A percentile compares a stretch with the other conserved stretches of the same genome.
These are phyloP conservation scores for Phytomonas serpens DNA, from an alignment of 208 protist genomes.

Conservation along the genomic window DNA sequence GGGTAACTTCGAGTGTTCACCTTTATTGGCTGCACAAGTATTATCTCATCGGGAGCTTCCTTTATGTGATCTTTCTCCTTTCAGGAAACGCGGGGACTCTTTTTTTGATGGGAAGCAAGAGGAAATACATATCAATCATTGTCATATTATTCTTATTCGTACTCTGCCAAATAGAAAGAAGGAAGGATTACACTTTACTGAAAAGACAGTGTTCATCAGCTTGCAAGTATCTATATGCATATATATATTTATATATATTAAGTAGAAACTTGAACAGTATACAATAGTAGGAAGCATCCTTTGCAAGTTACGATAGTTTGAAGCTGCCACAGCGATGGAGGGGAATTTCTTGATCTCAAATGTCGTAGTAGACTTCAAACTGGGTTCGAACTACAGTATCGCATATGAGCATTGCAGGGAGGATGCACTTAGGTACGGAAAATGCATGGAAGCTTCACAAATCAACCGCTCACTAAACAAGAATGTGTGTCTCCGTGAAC, in stretches of 20 bases:
- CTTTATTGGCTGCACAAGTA: not conserved
- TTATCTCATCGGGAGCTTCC: not conserved
- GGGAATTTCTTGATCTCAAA: constrained; percentile 85
- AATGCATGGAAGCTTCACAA: constrained; percentile 67
- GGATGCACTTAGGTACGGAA: constrained; percentile 45
- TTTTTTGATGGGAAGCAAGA: not conserved
- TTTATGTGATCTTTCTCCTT: not conserved
- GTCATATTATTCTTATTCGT: not conserved
- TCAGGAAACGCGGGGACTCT: not conserved
- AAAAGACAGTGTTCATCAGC: not conserved
- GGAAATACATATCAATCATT: not conserved
- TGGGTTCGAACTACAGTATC: constrained; percentile 48
- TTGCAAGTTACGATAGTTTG: not conserved
- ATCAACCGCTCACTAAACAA: constrained; percentile 58
- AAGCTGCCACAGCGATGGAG: constrained; percentile 33
- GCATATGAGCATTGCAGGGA: constrained; percentile 46
- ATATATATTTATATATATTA: constrained; percentile 9
- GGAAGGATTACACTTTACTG: not conserved
- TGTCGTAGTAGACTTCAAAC: constrained; percentile 45
- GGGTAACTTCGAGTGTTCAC: not conserved
- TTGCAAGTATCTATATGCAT: constrained; percentile 1
- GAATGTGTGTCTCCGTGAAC: constrained; percentile 47
- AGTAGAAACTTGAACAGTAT: not conserved
- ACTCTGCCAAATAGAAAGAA: not conserved
- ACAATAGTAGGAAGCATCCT: not conserved